Conservation (phyloP, 2,329 filamentous ascomycete genomes). For the Trichoderma semiorbis region DNA sequence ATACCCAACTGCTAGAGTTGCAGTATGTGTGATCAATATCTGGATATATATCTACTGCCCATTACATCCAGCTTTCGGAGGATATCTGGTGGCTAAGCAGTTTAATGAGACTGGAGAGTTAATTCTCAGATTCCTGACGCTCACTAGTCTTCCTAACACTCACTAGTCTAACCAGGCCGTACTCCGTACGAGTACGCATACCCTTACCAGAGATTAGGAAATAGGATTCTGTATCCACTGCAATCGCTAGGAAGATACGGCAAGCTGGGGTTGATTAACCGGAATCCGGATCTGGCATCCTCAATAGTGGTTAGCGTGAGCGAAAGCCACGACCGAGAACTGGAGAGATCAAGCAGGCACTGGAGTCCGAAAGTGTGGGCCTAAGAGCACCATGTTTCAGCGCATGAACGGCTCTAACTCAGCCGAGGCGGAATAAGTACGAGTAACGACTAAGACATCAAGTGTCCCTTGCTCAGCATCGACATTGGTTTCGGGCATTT, state of each 20-base stretch:
- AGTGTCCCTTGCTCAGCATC: background rate
- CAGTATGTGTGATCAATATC: background rate
- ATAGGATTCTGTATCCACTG: background rate
- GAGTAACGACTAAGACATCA: background rate
- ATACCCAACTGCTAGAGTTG: background rate
- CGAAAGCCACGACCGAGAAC: background rate
- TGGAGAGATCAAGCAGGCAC: background rate
- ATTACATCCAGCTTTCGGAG: background rate
- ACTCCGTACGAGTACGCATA: background rate
- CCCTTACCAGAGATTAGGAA: background rate
- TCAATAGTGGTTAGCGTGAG: background rate
- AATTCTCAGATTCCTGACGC: background rate
- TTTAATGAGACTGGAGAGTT: background rate
- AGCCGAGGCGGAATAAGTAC: background rate
- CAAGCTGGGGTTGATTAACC: background rate
- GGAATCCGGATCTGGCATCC: background rate
- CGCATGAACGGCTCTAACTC: background rate
- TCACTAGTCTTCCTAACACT: background rate
- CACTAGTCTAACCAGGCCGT: background rate
- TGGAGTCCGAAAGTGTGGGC: background rate
- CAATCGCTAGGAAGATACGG: background rate
- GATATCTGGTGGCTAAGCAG: background rate
- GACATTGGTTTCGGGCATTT: background rate
- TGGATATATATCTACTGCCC: background rate
- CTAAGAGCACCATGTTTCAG: background rate